A percentile compares a stretch with the other conserved stretches of the same genome.
Evolutionary conservation across 495 filamentous ascomycete species (phyloP).

Genomic region (Lasiosphaeria miniovina): DNA sequence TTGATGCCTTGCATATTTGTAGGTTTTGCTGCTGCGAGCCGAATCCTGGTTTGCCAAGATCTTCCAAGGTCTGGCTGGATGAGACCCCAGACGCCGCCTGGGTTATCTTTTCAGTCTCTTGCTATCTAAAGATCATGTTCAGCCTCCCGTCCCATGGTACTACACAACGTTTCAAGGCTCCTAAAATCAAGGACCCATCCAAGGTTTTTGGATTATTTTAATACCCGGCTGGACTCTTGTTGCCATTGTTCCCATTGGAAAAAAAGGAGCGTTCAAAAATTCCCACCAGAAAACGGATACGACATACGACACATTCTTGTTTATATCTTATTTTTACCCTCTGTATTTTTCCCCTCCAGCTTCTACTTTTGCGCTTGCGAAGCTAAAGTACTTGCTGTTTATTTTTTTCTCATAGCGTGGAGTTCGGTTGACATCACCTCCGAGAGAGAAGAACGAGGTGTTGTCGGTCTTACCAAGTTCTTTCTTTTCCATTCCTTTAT

Average conservation of each 20-base stretch:
- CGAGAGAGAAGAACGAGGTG: too few species aligned
- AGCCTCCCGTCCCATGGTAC: too few species aligned
- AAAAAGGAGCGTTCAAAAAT: neutral
- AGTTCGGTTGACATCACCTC: neutral
- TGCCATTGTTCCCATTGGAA: neutral
- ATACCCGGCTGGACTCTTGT: neutral
- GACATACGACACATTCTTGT: neutral
- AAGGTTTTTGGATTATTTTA: neutral
- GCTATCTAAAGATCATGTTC: too few species aligned
- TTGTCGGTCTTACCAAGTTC: neutral
- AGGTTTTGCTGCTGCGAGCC: slow-evolving; percentile 4
- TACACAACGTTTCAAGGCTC: too few species aligned
- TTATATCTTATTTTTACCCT: neutral
- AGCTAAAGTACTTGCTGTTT: too few species aligned
- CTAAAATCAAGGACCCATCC: neutral
- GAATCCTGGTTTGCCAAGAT: neutral
- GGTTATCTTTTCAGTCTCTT: too few species aligned
- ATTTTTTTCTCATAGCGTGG: neutral
- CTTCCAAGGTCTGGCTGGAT: too few species aligned
- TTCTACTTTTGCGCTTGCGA: neutral
- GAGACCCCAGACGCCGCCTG: too few species aligned
- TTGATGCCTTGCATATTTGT: slow-evolving; percentile 5
- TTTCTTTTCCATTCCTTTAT: neutral
- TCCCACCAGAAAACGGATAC: neutral
- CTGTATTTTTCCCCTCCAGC: neutral